A percentile compares a stretch with the other conserved stretches of the same genome.
Conservation (phyloP, 2,329 filamentous ascomycete species). For the Claviceps sp. region DNA sequence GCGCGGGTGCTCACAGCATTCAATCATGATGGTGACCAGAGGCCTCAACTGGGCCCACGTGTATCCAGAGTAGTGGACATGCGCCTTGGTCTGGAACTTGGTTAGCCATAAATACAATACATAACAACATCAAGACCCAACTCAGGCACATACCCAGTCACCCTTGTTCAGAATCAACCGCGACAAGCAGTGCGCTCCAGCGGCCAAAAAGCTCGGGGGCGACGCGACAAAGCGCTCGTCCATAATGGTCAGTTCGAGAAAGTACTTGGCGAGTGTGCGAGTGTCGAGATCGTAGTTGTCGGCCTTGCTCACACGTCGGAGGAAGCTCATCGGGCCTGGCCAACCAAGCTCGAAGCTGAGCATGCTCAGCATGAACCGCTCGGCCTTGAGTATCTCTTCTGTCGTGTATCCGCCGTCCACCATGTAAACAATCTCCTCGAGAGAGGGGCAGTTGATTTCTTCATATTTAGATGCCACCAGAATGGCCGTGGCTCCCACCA, state of each 20-base stretch:
- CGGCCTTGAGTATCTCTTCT: constrained; percentile 92
- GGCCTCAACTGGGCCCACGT: constrained; percentile 73
- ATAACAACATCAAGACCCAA: neutral
- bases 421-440: constrained; percentile 96
- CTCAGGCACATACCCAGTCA: constrained; percentile 58
- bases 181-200: constrained; percentile 83
- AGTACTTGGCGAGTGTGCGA: constrained; percentile 91
- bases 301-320: constrained; percentile 92
- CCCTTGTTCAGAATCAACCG: constrained; percentile 83
- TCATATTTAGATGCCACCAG: constrained; percentile 97
- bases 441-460: constrained; percentile 93
- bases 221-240: constrained; percentile 92
- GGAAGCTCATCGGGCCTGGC: constrained; percentile 98
- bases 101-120: constrained; percentile 1
- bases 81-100: constrained; percentile 51
- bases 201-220: constrained; percentile 79
- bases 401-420: constrained; percentile 81
- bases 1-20: constrained; percentile 71
- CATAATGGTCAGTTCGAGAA: constrained; percentile 93
- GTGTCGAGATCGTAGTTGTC: constrained; percentile 97
- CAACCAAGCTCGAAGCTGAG: constrained; percentile 90
- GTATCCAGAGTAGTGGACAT: constrained; percentile 90
- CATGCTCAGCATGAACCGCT: constrained; percentile 97
- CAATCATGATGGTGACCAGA: constrained; percentile 63
- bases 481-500: constrained; percentile 90